phyloP scores from a whole-genome alignment of 2,329 filamentous ascomycete genomes.

The Zymoseptoria pseudotritici region DNA sequence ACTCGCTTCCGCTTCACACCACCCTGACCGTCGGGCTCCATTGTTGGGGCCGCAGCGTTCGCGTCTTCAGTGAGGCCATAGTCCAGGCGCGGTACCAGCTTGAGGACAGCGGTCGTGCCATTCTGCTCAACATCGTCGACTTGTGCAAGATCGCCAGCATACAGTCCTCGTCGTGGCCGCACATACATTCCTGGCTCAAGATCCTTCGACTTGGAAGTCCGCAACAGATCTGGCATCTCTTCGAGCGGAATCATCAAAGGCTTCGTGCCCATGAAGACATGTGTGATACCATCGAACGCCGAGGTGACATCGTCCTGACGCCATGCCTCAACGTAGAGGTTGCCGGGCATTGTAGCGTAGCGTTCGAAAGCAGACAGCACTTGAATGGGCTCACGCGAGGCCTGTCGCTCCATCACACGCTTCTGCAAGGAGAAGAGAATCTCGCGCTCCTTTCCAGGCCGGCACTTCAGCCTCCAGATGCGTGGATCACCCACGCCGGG shows the following conservation, averaged over 20 bases:
- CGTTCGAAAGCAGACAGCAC: constrained; percentile 92
- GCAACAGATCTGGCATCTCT: constrained; percentile 94
- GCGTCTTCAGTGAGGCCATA: constrained; percentile 82
- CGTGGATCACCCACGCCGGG: constrained; percentile 92
- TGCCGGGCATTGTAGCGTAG: constrained; percentile 61
- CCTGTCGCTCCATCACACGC: constrained; percentile 71
- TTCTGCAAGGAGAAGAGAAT: constrained; percentile 83
- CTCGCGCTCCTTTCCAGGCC: constrained; percentile 91
- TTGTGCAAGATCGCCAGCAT: constrained; percentile 83
- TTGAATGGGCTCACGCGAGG: constrained; percentile 70
- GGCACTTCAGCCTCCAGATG: constrained; percentile 90
- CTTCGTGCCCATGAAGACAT: constrained; percentile 82
- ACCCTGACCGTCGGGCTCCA: constrained; percentile 25
- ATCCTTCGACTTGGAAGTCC: constrained; percentile 77
- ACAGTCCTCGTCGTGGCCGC: constrained; percentile 65
- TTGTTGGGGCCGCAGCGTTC: constrained; percentile 36
- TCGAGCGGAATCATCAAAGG: constrained; percentile 88
- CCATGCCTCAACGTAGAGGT: constrained; percentile 89
- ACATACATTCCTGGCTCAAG: constrained; percentile 88
- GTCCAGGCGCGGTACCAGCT: constrained; percentile 82
- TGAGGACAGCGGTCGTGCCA: constrained; percentile 77
- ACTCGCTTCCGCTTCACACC: constrained; percentile 69
- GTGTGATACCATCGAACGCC: constrained; percentile 74
- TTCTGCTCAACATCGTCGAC: constrained; percentile 90
- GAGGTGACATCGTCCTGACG: constrained; percentile 78